Base-by-base conservation (phyloP, 768 basidiomycete species). In the Boletus pseudopeckii region DNA sequence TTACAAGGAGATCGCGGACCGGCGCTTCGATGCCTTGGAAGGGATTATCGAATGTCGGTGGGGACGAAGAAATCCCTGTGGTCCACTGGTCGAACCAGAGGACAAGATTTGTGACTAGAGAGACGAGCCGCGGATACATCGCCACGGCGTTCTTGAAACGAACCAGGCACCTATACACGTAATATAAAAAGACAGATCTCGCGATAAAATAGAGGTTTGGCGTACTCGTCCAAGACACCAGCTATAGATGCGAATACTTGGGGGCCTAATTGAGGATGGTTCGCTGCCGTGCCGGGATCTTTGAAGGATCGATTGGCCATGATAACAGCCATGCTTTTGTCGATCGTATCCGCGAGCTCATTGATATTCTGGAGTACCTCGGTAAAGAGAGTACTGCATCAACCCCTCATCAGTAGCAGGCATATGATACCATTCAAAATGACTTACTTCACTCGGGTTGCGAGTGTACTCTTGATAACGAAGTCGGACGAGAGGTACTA, bases 401-500 rank as follows among this genome's bases (percentile, higher is more conserved):
- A 30, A 11, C 20, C 24, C 36, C 7, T 28, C 1, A 41, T 65
- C 30, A 63, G 61, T 44, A 48, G 24, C 28, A 52, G 51, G n/a
- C 32, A 37, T 1, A 15, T 7, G 13, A 38, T 11, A 28, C 18
- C 5, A 18, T 30, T 6, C 17, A 11, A 20, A 7, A 34, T 5
- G 0, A 57, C 76, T 46, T 62, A 83, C 83, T 85, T 85, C 38
- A 78, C 75, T 34, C 73, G 66, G 39, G 77, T 75, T 17, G 66
- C 71, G 24, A 83, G 57, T 1, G 79, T 84, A 55, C 80, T 83
- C 64, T 82, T 82, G 37, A 84, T 61, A 7, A 86, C 76, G 45
- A 78, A 77, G 18, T 82, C 78, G 9, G 84, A 84, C 0, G 84
- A 76, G 38, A 82, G 65, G 62, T 83, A 84, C 83, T 86, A 41